Percentiles rank a stretch among this genome's conserved stretches.
phyloP scores from a whole-genome alignment of 805 yeast genomes.

The Metschnikowia santaceciliae region DNA sequence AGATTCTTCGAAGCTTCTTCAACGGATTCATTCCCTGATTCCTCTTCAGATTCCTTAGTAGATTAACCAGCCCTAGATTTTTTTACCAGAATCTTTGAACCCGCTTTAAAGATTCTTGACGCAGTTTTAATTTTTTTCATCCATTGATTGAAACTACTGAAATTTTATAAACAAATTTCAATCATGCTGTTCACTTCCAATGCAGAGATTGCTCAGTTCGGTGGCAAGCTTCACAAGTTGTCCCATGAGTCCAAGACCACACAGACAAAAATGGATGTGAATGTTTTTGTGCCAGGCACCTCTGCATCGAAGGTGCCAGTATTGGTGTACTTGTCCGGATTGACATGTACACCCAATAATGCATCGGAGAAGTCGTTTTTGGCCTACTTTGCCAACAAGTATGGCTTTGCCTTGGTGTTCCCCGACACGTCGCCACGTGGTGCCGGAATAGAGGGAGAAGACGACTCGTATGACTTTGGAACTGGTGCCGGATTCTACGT shows the following conservation, averaged over 20 bases:
- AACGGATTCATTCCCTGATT: too few species aligned
- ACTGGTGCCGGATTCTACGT: constrained; percentile 94
- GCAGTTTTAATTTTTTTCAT: neutral
- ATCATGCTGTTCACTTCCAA: constrained; percentile 49
- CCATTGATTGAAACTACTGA: neutral
- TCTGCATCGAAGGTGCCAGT: constrained; percentile 54
- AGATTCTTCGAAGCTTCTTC: too few species aligned
- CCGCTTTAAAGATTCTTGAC: too few species aligned
- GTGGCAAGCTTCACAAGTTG: constrained; percentile 73
- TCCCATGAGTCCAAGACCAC: constrained; percentile 67
- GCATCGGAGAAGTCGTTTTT: constrained; percentile 91
- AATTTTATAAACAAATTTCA: neutral
- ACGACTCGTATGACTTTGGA: constrained; percentile 86
- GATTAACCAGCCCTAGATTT: too few species aligned
- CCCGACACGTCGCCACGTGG: constrained; percentile 98
- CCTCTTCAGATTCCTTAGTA: too few species aligned
- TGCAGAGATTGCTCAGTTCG: constrained; percentile 57
- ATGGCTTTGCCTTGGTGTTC: constrained; percentile 83
- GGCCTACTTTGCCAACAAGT: constrained; percentile 73
- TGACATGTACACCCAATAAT: constrained; percentile 91
- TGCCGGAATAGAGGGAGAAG: constrained; percentile 69
- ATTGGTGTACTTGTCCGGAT: constrained; percentile 76
- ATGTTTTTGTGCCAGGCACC: constrained; percentile 69
- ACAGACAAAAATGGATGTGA: constrained; percentile 74
- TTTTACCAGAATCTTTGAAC: too few species aligned